Evolutionary conservation across 2,329 filamentous ascomycete species (phyloP).

Genomic region (Paecilomyces niveus): DNA sequence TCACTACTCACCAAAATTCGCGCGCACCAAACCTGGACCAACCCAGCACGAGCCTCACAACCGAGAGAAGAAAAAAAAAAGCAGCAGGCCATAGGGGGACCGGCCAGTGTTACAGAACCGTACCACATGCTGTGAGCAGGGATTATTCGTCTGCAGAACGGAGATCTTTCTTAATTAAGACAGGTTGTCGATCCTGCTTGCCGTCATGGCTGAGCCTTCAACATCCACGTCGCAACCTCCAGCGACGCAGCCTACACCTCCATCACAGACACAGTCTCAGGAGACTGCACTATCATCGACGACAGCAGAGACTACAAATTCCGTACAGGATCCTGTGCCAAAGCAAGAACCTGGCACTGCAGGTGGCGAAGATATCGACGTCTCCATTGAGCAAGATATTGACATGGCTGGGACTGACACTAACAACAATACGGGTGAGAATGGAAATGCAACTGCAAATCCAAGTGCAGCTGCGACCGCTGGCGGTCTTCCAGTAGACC

Average conservation of each 20-base stretch:
- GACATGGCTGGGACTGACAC: slow-evolving; percentile 24
- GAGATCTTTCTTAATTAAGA: not conserved
- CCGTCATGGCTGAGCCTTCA: not conserved
- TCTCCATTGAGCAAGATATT: slow-evolving; percentile 30
- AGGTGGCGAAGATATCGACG: slow-evolving; percentile 21
- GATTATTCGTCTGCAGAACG: not conserved
- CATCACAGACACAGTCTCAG: slow-evolving; percentile 9
- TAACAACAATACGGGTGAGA: slow-evolving; percentile 11
- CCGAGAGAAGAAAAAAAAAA: not conserved
- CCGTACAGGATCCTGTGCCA: slow-evolving; percentile 8
- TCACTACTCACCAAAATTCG: not conserved
- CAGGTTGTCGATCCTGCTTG: not conserved
- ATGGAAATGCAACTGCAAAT: slow-evolving; percentile 12
- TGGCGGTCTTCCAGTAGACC: slow-evolving; percentile 26
- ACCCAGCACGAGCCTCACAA: not conserved
- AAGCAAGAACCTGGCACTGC: slow-evolving; percentile 16
- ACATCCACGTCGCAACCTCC: slow-evolving; percentile 20
- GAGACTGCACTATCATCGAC: slow-evolving; percentile 13
- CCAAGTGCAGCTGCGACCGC: slow-evolving; percentile 10
- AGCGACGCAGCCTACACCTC: slow-evolving; percentile 14
- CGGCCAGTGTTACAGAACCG: not conserved
- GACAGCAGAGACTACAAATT: slow-evolving; percentile 13
- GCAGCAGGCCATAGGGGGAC: not conserved
- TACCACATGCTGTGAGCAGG: not conserved
- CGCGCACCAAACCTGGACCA: not conserved